Conservation (phyloP, 495 filamentous ascomycete species). For the Penicillium cinerascens region DNA sequence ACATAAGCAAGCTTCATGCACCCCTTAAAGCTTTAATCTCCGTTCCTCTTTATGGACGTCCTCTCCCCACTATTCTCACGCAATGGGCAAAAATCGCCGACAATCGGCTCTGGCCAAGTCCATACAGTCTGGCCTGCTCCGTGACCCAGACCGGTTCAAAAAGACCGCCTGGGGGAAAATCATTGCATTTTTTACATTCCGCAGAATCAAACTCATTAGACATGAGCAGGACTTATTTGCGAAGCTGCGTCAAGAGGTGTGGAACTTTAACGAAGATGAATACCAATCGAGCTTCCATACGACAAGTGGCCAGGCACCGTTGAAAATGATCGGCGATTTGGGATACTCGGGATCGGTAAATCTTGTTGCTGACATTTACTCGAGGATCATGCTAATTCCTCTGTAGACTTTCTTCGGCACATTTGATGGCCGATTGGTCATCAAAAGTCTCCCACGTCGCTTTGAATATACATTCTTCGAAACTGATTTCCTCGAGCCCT, state of each 20-base stretch:
- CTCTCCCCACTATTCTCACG: not conserved
- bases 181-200: conserved; percentile 36
- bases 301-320: conserved; percentile 24
- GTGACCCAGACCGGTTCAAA: conserved; percentile 26
- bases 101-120: conserved; percentile 32
- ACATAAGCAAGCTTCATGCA: conserved; percentile 8
- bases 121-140: conserved; percentile 32
- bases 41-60: not conserved
- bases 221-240: conserved; percentile 26
- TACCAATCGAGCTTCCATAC: conserved; percentile 52
- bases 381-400: not conserved
- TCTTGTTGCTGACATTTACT: not conserved
- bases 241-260: conserved; percentile 37
- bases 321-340: conserved; percentile 53
- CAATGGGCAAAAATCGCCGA: conserved; percentile 29
- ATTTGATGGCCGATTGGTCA: conserved; percentile 54
- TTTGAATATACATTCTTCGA: conserved; percentile 69
- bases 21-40: not conserved
- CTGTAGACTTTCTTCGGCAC: conserved; percentile 64
- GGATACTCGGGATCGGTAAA: conserved; percentile 58
- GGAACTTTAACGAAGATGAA: conserved; percentile 52
- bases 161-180: conserved; percentile 25
- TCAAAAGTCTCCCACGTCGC: conserved; percentile 63
- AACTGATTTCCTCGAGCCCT: conserved; percentile 56
- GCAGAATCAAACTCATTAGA: conserved; percentile 32